Percentiles rank a stretch among this genome's conserved stretches.
phyloP scores from a whole-genome alignment of 2,329 filamentous ascomycete species.

The Ceratocystis cubensis region DNA sequence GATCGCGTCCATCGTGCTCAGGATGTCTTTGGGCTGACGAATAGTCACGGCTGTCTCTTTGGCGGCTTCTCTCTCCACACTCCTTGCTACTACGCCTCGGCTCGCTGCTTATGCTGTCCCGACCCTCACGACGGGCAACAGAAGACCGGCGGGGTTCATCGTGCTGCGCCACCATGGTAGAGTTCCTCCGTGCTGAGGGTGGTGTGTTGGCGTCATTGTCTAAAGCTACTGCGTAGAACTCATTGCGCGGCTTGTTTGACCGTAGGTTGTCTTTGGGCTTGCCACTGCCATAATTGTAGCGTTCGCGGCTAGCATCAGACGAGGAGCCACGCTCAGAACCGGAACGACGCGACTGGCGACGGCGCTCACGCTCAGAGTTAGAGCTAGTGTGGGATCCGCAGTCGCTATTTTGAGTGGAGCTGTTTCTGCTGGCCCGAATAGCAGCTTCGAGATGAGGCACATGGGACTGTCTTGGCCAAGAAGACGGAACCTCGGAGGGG shows the following conservation, averaged over 20 bases:
- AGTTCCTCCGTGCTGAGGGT: slow-evolving; percentile 15
- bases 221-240: slow-evolving; percentile 23
- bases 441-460: slow-evolving; percentile 2
- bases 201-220: slow-evolving; percentile 13
- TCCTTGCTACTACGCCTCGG: slow-evolving; percentile 25
- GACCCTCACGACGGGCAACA: slow-evolving; percentile 24
- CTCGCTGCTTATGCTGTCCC: slow-evolving; percentile 29
- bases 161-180: neutral
- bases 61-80: neutral
- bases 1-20: slow-evolving; percentile 26
- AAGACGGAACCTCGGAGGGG: slow-evolving; percentile 33
- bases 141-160: slow-evolving; percentile 10
- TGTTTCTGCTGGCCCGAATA: slow-evolving; percentile 19
- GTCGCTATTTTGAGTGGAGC: slow-evolving; percentile 23
- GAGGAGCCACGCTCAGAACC: slow-evolving; percentile 11
- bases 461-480: slow-evolving; percentile 26
- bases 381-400: slow-evolving; percentile 15
- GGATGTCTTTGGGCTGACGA: slow-evolving; percentile 28
- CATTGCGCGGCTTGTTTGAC: slow-evolving; percentile 17
- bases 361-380: slow-evolving; percentile 8
- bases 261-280: neutral
- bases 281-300: slow-evolving; percentile 24
- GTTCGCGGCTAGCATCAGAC: slow-evolving; percentile 24
- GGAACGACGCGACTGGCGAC: slow-evolving; percentile 17
- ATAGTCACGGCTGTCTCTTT: slow-evolving; percentile 5